phyloP scores from a whole-genome alignment of 225 moss, liverwort and hornwort species.

The Pseudisothecium myosuroides region DNA sequence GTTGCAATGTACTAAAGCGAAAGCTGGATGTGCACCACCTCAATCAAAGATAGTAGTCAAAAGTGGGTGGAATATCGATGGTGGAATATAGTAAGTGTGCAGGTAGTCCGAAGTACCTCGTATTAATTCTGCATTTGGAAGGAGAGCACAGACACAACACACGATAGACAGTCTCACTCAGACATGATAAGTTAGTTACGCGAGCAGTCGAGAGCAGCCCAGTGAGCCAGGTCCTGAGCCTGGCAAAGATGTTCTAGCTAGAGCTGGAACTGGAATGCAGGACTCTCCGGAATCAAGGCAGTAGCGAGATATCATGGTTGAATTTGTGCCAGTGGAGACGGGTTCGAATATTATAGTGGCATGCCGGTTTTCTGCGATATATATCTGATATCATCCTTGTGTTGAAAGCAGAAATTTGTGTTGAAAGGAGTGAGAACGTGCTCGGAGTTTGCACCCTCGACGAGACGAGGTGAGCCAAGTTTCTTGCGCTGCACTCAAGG shows the following conservation, averaged over 20 bases:
- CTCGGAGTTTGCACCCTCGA: neutral
- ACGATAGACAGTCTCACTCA: neutral
- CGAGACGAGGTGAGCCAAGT: neutral
- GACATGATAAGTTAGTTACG: neutral
- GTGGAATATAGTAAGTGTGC: neutral
- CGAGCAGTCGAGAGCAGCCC: neutral
- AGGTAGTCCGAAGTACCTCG: neutral
- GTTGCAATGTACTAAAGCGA: neutral
- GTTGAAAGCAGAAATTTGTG: too few species aligned
- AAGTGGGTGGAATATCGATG: neutral
- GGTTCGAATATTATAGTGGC: neutral
- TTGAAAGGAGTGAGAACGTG: neutral
- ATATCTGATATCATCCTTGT: neutral
- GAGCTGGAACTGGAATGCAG: neutral
- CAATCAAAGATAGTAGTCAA: neutral
- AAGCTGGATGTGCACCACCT: neutral
- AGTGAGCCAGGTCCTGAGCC: neutral
- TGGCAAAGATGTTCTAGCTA: neutral
- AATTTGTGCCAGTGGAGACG: neutral
- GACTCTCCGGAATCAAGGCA: neutral
- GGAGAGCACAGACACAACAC: neutral
- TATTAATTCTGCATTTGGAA: neutral
- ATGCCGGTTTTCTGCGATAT: neutral
- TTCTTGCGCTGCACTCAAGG: neutral
- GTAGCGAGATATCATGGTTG: neutral